Percentiles rank a stretch among this genome's conserved stretches.
These are phyloP conservation scores for Magnaporthiopsis poae DNA, from an alignment of 2,329 filamentous ascomycete genomes.

Conservation along the genomic window DNA sequence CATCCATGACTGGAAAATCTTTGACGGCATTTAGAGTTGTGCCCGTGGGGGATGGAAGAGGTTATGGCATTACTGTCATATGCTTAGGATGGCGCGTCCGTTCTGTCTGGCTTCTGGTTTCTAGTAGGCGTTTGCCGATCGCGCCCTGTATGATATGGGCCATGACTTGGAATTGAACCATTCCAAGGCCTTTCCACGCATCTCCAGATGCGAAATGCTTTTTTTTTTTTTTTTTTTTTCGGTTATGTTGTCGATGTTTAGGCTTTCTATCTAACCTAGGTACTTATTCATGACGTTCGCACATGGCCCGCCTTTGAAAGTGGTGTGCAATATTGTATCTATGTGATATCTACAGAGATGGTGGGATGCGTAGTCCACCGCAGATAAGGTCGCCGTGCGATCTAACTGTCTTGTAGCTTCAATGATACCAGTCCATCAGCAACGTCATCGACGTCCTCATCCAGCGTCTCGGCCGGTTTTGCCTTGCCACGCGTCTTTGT, in stretches of 20 bases:
- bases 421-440: not conserved
- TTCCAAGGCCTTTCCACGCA: not conserved
- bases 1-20: conserved; percentile 72
- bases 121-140: not conserved
- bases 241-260: not conserved
- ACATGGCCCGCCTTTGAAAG: not conserved
- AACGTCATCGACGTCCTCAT: not conserved
- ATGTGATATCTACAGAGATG: not conserved
- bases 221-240: not conserved
- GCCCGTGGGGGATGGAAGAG: not conserved
- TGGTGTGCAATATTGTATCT: not conserved
- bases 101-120: not conserved
- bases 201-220: not conserved
- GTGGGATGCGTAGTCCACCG: not conserved
- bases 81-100: not conserved
- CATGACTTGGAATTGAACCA: not conserved
- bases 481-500: not conserved
- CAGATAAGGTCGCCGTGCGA: not conserved
- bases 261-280: not conserved
- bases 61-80: not conserved
- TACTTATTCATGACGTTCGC: not conserved
- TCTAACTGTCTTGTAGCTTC: not conserved
- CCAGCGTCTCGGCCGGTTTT: not conserved
- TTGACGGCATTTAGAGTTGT: conserved; percentile 34
- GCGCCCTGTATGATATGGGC: not conserved